Conservation (phyloP, 306 rosid genomes). For the Vigna radiata region DNA sequence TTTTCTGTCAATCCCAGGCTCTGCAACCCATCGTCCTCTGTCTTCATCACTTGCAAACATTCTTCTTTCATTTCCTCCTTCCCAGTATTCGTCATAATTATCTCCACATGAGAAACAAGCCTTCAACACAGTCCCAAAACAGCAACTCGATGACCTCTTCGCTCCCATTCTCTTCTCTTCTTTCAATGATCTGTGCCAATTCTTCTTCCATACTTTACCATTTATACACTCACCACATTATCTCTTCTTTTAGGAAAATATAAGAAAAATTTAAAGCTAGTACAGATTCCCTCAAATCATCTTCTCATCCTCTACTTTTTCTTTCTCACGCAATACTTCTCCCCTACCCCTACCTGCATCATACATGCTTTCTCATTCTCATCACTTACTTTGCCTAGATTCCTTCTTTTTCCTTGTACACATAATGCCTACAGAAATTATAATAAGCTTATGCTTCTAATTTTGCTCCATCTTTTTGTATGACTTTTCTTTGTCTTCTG, state of each 20-base stretch:
- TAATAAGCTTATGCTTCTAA: constrained; percentile 32
- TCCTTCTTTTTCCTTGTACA: constrained; percentile 46
- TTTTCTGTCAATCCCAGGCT: constrained; percentile 79
- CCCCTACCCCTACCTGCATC: too few species aligned
- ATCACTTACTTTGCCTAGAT: constrained; percentile 47
- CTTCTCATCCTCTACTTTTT: neutral
- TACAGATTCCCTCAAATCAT: constrained; percentile 47
- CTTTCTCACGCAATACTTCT: too few species aligned
- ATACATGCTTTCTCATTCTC: too few species aligned
- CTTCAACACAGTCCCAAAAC: constrained; percentile 55
- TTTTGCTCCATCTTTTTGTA: constrained; percentile 23
- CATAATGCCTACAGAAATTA: constrained; percentile 49
- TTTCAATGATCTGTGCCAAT: too few species aligned
- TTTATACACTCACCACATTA: constrained; percentile 53
- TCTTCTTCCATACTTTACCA: too few species aligned
- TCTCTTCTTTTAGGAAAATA: neutral
- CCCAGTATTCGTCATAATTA: constrained; percentile 44
- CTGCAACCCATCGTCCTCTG: constrained; percentile 65
- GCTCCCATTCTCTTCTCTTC: constrained; percentile 47
- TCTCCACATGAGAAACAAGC: constrained; percentile 60
- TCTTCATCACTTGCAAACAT: constrained; percentile 76
- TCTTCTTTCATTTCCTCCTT: constrained; percentile 63
- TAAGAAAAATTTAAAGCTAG: constrained; percentile 39
- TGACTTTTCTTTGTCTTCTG: neutral
- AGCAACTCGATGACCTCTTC: constrained; percentile 50